Evolutionary conservation across 2,329 filamentous ascomycete species (phyloP), one percentile per base, ranked within the genome.

Genomic region (Bertia moriformis): DNA sequence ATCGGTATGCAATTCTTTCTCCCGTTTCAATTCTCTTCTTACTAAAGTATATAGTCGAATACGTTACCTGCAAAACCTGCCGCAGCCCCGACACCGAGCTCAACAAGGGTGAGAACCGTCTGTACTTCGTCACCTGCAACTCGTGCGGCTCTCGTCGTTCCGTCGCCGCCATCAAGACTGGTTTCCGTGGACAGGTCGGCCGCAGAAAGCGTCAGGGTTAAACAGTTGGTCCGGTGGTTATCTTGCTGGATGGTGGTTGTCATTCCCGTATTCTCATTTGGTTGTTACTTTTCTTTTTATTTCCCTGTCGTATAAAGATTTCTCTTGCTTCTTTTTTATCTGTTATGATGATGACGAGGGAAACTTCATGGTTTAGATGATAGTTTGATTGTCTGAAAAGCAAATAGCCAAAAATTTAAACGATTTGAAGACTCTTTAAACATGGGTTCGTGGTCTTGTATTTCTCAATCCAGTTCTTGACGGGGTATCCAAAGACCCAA

Each of bases 121-220:
- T 35, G 32, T 35, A 35, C 32, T 35, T 35, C 32, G 10, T 10
- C 15, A 35, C 32, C 32, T 35, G 32, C 15, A 12, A 1, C 7
- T 82, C 79, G 42, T 86, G 82, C 54, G 79, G 80, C 46, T 83
- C 78, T 39, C 72, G 89, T 63, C 82, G 88, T 59, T 87, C 79
- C 55, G 89, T 96, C 59, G 86, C 86, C 44, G 88, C 91, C 50
- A 98, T 98, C 82, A 98, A 98, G 80, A 94, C 87, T 45, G 91
- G 91, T 87, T 98, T 98, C 87, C 93, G 88, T 55, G 91, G 91
- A 62, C 91, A 96, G 67, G 84, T 98, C 62, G 91, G 91, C 61
- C 32, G 32, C 32, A 35, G 32, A 17, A 35, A 35, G 32, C 12
- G 32, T 14, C 10, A 10, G 7, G 32, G 32, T 18, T 35, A 35